Base-by-base conservation (phyloP, 2,329 filamentous ascomycete genomes). In the Ceratocystis alfenasii region DNA sequence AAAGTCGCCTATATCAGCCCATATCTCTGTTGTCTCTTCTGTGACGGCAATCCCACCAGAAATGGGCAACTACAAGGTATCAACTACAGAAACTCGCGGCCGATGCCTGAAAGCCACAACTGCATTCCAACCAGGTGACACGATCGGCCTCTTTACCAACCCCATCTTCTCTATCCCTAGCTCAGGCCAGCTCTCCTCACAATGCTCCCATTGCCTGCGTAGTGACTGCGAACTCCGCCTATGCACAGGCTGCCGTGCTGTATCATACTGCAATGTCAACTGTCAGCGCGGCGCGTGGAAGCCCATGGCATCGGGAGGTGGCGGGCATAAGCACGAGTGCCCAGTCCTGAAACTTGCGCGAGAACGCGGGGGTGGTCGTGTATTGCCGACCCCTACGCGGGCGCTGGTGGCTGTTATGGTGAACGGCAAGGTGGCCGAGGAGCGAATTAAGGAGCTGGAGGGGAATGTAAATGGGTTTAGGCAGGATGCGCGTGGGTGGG, bases 241-340 rank as follows among this genome's bases (percentile, higher is more conserved):
- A 25, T 87, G 84, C 73, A 78, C 79, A 0, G 79, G 76, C 62
- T 87, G 84, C 74, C 78, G 75, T 33, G 75, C 78, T 1, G 77
- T 78, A 2, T 77, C 75, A 30, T 87, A 87, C 76, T 87, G 84
- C 74, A 75, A 76, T 63, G 66, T 74, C 6, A 69, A 71, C 4
- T 87, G 84, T 73, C 84, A 87, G 73, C 74, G 75, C 28, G 74
- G 77, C 1, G 78, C 81, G 71, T 86, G 84, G 83, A 72, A 72
- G 6, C 71, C 72, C 30, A 25, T 44, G 17, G 25, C 30, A 28
- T 44, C 48, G 2, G 64, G 64, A 1, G 46, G 25, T 22, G 44
- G 45, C 1, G 75, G 77, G 50, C 84, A 87, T 74, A 76, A 78
- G 70, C 73, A 73, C 59, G 84, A 87, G 74, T 87, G 84, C 75